Base-by-base conservation (phyloP, 352 stramenopile genomes). In the Phytophthora kernoviae region DNA sequence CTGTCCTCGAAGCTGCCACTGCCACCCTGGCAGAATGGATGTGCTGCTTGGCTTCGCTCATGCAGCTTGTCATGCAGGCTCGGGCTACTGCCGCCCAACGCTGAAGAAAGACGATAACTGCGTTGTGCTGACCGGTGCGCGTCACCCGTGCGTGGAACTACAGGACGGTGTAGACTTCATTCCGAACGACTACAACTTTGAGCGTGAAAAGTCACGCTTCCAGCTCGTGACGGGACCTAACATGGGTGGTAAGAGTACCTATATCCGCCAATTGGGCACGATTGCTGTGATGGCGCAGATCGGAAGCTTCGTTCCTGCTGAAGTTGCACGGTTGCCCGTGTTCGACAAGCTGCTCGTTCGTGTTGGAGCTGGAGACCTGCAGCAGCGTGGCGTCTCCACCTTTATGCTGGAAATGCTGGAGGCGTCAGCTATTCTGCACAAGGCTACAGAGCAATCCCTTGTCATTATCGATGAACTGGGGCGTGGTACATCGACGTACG, bases 381-480 rank as follows among this genome's bases (percentile, higher is more conserved):
- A 99, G 75, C 93, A 99, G 62, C 82, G 93, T 14, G 98, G 98
- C 33, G 96, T 99, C 41, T 99, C 95, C 9, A 99, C 98, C 14
- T 99, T 99, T 71, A 99, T 99, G 97, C 94, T 98, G 46, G 98
- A 99, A 79, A 99, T 99, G 98, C 75, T 99, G 9, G 98, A 99
- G 69, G 94, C 97, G 8, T 94, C 91, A 0, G 89, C 91, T 14
- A 99, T 99, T 65, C 70, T 99, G 37, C 85, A 96, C 70, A 96
- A 94, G 58, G 96, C 96, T 0, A 98, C 96, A 1, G 79, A 86
- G 51, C 74, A 77, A 8, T 98, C 92, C 46, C 80, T 99, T 32
- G 97, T 99, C 51, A 98, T 99, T 56, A 98, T 99, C 67, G 98
- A 99, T 75, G 98, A 99, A 73, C 79, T 99, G 5, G 98, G 98